Percentiles rank a stretch among this genome's conserved stretches.
Evolutionary conservation across 331 rosid species (phyloP).

Genomic region (Pyracantha coccinea): DNA sequence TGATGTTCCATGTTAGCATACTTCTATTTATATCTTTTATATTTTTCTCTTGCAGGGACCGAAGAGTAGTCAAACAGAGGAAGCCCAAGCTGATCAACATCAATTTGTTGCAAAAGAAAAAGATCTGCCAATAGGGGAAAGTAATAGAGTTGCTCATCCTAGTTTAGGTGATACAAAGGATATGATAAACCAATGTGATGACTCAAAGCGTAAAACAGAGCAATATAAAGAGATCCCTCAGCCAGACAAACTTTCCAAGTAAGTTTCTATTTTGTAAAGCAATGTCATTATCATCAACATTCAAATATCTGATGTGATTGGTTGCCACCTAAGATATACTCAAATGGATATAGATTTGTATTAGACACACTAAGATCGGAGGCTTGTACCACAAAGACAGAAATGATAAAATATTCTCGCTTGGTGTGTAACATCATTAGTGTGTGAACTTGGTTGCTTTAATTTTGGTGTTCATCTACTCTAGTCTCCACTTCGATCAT

Average conservation of each 20-base stretch:
- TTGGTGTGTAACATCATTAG: neutral
- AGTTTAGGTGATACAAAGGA: constrained; percentile 19
- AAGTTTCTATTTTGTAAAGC: constrained; percentile 19
- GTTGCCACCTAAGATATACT: neutral
- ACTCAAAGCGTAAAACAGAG: constrained; percentile 21
- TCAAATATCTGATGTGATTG: neutral
- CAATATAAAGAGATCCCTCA: constrained; percentile 17
- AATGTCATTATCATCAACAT: neutral
- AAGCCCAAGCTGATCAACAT: constrained; percentile 17
- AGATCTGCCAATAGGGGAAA: constrained; percentile 1
- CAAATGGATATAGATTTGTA: neutral
- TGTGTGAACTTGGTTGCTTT: neutral
- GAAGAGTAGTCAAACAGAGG: constrained; percentile 5
- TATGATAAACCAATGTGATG: constrained; percentile 14
- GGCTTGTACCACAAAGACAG: neutral
- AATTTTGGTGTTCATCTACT: neutral
- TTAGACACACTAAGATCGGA: neutral
- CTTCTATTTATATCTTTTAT: neutral
- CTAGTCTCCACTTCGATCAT: neutral
- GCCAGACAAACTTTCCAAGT: constrained; percentile 29
- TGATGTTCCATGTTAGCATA: neutral
- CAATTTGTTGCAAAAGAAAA: constrained; percentile 20
- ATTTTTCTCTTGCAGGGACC: constrained; percentile 16
- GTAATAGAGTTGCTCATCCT: neutral
- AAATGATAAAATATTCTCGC: neutral